These are phyloP conservation scores for Schizosaccharomyces versatilis DNA, from an alignment of 1,139 yeast genomes.

Conservation along the genomic window DNA sequence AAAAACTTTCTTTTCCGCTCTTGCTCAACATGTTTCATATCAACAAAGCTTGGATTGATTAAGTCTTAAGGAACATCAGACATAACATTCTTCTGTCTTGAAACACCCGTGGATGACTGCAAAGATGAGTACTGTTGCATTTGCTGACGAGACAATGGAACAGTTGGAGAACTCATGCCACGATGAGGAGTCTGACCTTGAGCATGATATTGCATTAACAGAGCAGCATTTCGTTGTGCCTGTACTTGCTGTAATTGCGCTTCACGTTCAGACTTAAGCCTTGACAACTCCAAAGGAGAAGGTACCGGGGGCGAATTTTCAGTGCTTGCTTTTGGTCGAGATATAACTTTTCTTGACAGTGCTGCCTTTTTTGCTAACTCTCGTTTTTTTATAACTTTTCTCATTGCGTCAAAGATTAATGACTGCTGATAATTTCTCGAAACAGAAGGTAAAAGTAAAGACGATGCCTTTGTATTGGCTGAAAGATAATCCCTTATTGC, in stretches of 20 bases:
- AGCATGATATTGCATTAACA: conserved; percentile 5
- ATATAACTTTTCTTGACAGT: conserved; percentile 1
- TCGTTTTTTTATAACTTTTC: conserved; percentile 72
- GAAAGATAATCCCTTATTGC: not conserved
- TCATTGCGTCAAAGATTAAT: conserved; percentile 85
- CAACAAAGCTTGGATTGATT: too few relatives aligned
- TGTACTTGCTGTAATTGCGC: conserved; percentile 58
- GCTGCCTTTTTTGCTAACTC: conserved; percentile 17
- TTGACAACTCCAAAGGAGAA: conserved; percentile 63
- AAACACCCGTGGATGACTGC: too few relatives aligned
- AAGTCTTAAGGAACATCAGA: too few relatives aligned
- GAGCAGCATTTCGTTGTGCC: conserved; percentile 23
- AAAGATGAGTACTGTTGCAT: too few relatives aligned
- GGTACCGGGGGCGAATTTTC: conserved; percentile 22
- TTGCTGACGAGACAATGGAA: too few relatives aligned
- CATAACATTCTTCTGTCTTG: too few relatives aligned
- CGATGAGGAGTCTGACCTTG: not conserved
- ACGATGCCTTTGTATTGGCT: not conserved
- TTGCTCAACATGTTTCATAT: too few relatives aligned
- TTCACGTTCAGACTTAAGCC: conserved; percentile 63
- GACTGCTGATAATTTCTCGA: conserved; percentile 66
- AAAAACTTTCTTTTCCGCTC: too few relatives aligned
- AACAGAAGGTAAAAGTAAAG: not conserved
- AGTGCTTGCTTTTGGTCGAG: conserved; percentile 6
- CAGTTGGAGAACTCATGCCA: too few relatives aligned